phyloP scores from a whole-genome alignment of 2,329 filamentous ascomycete genomes.

The Scytalidium lignicola region DNA sequence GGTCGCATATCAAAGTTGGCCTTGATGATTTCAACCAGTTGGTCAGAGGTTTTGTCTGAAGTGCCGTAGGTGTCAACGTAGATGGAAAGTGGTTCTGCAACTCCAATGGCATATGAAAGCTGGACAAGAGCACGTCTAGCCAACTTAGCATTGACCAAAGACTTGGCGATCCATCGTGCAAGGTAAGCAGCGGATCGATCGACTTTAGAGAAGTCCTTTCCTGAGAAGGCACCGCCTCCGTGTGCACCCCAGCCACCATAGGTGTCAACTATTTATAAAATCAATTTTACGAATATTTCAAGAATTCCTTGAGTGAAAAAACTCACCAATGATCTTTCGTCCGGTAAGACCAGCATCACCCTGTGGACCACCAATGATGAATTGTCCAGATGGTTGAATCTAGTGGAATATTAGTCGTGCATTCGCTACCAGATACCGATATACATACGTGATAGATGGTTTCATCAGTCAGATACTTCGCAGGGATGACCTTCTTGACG shows the following conservation, averaged over 20 bases:
- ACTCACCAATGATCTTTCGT: slow-evolving; percentile 73
- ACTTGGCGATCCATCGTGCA: slow-evolving; percentile 98
- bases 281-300: too few relatives aligned
- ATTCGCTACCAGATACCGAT: not conserved
- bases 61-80: slow-evolving; percentile 98
- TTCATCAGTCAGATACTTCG: slow-evolving; percentile 84
- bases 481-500: slow-evolving; percentile 89
- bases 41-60: slow-evolving; percentile 78
- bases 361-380: slow-evolving; percentile 99
- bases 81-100: slow-evolving; percentile 94
- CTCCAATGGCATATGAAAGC: slow-evolving; percentile 98
- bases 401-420: slow-evolving; percentile 24
- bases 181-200: slow-evolving; percentile 97
- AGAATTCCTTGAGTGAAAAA: too few relatives aligned
- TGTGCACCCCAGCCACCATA: slow-evolving; percentile 99
- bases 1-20: slow-evolving; percentile 97
- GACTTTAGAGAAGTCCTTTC: slow-evolving; percentile 99
- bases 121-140: slow-evolving; percentile 92
- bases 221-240: slow-evolving; percentile 99
- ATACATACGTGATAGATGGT: slow-evolving; percentile 86
- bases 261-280: slow-evolving; percentile 74
- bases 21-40: slow-evolving; percentile 91
- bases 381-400: slow-evolving; percentile 96
- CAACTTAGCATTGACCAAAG: slow-evolving; percentile 81
- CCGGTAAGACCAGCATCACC: slow-evolving; percentile 98